These are phyloP conservation scores for Sedum album DNA, from an alignment of 164 flowering plant genomes.

Conservation along the genomic window DNA sequence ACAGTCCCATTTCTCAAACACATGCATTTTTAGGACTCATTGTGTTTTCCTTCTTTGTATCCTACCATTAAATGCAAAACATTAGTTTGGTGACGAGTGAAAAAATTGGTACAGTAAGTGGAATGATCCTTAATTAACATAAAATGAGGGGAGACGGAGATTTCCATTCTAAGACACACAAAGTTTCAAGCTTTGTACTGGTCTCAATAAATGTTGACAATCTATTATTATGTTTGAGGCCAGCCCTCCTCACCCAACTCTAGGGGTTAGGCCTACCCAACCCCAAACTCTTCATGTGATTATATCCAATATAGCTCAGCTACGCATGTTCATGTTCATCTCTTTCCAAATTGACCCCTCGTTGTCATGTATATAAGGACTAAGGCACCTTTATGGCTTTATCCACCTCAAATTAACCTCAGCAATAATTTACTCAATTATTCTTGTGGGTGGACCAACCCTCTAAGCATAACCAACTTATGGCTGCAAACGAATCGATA, in stretches of 20 bases:
- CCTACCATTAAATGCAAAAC: constrained; percentile 4
- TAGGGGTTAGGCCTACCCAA: neutral
- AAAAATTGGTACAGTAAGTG: neutral
- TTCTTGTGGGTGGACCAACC: too few relatives aligned
- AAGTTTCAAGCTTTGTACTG: neutral
- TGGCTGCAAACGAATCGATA: too few relatives aligned
- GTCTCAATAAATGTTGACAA: constrained; percentile 2
- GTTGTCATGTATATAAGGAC: neutral
- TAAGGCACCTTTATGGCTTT: too few relatives aligned
- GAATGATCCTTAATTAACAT: neutral
- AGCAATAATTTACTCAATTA: too few relatives aligned
- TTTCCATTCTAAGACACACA: neutral
- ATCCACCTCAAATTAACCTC: too few relatives aligned
- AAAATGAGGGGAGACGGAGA: neutral
- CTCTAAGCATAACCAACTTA: too few relatives aligned
- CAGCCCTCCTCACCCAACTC: neutral
- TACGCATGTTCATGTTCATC: neutral
- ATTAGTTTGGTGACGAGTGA: constrained; percentile 6
- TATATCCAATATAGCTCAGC: neutral
- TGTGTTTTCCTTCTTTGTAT: neutral
- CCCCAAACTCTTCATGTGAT: neutral
- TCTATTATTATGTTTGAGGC: neutral
- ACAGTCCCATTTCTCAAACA: constrained; percentile 3
- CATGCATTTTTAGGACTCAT: neutral
- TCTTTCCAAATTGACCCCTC: neutral